phyloP scores from a whole-genome alignment of 768 basidiomycete genomes.

The Boletus coccyginus region DNA sequence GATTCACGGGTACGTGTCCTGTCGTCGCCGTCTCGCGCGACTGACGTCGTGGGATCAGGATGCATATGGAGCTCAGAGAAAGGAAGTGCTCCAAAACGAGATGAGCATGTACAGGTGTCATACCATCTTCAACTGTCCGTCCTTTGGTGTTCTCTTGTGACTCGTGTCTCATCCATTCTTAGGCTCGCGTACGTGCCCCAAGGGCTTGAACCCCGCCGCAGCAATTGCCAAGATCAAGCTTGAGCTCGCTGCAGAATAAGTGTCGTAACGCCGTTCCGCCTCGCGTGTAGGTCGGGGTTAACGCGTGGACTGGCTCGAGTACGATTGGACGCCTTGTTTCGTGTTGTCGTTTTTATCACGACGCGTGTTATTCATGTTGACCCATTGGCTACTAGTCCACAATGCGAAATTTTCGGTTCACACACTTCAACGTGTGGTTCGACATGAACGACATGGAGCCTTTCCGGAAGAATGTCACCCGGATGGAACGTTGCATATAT shows the following conservation, averaged over 20 bases:
- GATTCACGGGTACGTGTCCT: conserved; percentile 75
- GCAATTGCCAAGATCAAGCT: conserved; percentile 95
- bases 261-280: too few species aligned
- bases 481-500: too few species aligned
- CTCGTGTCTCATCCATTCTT: neutral
- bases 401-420: neutral
- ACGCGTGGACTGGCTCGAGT: neutral
- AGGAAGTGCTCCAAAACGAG: conserved; percentile 92
- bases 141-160: neutral
- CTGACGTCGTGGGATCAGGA: conserved; percentile 48
- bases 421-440: too few species aligned
- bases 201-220: conserved; percentile 90
- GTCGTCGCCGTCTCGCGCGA: neutral
- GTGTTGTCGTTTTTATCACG: neutral
- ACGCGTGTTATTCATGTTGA: neutral
- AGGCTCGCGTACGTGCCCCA: conserved; percentile 95
- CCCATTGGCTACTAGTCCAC: neutral
- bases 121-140: conserved; percentile 94
- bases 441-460: too few species aligned
- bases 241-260: conserved; percentile 74
- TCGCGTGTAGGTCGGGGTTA: neutral
- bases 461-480: too few species aligned
- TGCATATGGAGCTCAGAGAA: conserved; percentile 70
- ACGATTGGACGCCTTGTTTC: neutral
- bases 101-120: conserved; percentile 97